phyloP scores from a whole-genome alignment of 163 green algal genomes.

The Trebouxia gelatinosa region DNA sequence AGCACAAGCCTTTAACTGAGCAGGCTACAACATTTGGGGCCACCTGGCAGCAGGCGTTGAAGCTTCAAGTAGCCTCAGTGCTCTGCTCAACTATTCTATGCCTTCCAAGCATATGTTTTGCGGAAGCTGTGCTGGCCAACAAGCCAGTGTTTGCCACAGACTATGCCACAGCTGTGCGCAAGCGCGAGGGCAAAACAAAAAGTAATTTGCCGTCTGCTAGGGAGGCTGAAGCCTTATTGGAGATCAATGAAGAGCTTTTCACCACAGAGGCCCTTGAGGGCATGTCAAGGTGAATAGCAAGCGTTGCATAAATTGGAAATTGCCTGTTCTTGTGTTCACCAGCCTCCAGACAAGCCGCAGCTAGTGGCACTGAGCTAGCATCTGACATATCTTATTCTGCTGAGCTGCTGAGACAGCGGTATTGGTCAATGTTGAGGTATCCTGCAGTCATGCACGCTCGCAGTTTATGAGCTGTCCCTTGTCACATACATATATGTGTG shows the following conservation, averaged over 20 bases:
- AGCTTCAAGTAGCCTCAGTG: too few species aligned
- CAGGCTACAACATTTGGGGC: too few species aligned
- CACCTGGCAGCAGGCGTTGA: too few species aligned
- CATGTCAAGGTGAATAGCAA: not conserved
- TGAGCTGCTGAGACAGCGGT: not conserved
- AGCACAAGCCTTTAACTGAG: too few species aligned
- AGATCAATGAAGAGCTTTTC: conserved; percentile 31
- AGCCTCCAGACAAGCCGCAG: not conserved
- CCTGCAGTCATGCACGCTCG: too few species aligned
- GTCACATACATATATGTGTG: too few species aligned
- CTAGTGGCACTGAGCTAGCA: not conserved
- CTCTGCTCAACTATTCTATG: too few species aligned
- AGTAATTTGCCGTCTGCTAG: conserved; percentile 11
- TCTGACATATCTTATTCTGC: not conserved
- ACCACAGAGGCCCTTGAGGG: conserved; percentile 16
- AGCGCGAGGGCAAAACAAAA: conserved; percentile 13
- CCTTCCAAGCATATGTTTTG: too few species aligned
- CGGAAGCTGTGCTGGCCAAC: not conserved
- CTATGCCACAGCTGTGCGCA: conserved; percentile 21
- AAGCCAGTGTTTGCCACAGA: conserved; percentile 6
- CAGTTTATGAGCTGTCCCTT: too few species aligned
- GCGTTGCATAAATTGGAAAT: not conserved
- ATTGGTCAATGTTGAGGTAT: too few species aligned
- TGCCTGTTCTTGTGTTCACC: not conserved
- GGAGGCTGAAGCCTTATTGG: conserved; percentile 22